These are phyloP conservation scores for Termitomyces sp. DNA, from an alignment of 768 basidiomycete genomes.

Conservation along the genomic window DNA sequence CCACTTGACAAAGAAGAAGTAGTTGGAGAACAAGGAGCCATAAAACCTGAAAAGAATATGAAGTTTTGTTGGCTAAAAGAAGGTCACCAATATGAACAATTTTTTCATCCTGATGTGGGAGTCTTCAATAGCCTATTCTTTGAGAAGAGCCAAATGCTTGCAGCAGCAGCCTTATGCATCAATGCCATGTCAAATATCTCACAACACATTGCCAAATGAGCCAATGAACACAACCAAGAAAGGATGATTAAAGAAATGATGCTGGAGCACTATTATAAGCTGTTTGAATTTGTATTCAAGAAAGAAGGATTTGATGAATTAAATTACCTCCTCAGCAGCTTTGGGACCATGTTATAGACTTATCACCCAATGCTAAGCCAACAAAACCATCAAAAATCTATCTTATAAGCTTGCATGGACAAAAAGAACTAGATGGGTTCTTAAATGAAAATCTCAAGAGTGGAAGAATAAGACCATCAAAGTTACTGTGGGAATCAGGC, in stretches of 20 bases:
- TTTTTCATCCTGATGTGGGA: neutral
- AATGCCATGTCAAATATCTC: conserved; percentile 1
- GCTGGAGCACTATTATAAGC: neutral
- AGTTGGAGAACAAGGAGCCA: neutral
- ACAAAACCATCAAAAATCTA: conserved; percentile 14
- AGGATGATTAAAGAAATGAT: neutral
- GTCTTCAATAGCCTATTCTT: neutral
- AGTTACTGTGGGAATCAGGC: conserved; percentile 17
- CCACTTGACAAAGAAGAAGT: neutral
- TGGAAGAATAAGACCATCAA: conserved; percentile 17
- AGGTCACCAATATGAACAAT: neutral
- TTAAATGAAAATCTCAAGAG: conserved; percentile 22
- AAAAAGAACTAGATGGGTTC: conserved; percentile 19
- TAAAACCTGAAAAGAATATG: neutral
- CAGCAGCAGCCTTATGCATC: neutral
- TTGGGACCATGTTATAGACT: no score
- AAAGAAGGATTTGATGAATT: conserved; percentile 15
- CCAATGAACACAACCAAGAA: neutral
- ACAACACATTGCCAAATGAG: neutral
- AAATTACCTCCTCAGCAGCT: conserved; percentile 16
- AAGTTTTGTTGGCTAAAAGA: conserved; percentile 1
- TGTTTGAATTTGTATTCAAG: conserved; percentile 1
- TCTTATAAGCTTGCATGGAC: conserved; percentile 25
- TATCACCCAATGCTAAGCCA: no score
- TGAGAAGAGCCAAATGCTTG: neutral